These are phyloP conservation scores for Neospermospora avenae DNA, from an alignment of 2,329 filamentous ascomycete genomes.

Conservation along the genomic window DNA sequence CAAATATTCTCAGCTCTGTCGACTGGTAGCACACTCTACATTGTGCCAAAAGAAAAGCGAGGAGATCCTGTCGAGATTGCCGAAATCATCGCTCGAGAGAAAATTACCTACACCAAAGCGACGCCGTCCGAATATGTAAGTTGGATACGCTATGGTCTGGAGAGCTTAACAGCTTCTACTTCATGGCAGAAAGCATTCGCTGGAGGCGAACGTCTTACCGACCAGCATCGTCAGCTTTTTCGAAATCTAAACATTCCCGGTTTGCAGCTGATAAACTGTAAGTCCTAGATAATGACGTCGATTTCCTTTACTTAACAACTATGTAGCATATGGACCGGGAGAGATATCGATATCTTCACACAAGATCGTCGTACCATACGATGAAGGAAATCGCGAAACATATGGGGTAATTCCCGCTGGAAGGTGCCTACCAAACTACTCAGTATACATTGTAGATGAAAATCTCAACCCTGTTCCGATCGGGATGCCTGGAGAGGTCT, in stretches of 20 bases:
- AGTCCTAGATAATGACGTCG: too few relatives aligned
- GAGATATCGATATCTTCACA: constrained; percentile 15
- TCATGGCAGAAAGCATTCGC: too few relatives aligned
- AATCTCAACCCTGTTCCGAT: constrained; percentile 37
- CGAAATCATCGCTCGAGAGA: constrained; percentile 14
- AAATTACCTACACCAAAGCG: constrained; percentile 21
- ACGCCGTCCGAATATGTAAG: constrained; percentile 25
- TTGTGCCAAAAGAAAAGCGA: constrained; percentile 11
- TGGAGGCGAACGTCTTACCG: too few relatives aligned
- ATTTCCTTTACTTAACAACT: too few relatives aligned
- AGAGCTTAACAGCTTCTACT: too few relatives aligned
- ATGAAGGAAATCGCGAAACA: not conserved
- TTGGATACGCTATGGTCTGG: not conserved
- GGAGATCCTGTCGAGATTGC: constrained; percentile 19
- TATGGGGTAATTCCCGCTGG: constrained; percentile 5
- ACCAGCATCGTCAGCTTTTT: too few relatives aligned
- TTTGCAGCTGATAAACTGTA: too few relatives aligned
- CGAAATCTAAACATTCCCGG: too few relatives aligned
- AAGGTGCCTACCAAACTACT: constrained; percentile 19
- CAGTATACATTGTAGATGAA: constrained; percentile 40
- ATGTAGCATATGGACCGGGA: constrained; percentile 26
- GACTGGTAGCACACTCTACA: constrained; percentile 15
- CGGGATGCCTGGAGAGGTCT: constrained; percentile 43
- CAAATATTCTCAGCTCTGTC: constrained; percentile 20
- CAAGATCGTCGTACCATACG: not conserved